Conservation (phyloP, 1,139 yeast species). For the Meyerozyma carpophila region DNA sequence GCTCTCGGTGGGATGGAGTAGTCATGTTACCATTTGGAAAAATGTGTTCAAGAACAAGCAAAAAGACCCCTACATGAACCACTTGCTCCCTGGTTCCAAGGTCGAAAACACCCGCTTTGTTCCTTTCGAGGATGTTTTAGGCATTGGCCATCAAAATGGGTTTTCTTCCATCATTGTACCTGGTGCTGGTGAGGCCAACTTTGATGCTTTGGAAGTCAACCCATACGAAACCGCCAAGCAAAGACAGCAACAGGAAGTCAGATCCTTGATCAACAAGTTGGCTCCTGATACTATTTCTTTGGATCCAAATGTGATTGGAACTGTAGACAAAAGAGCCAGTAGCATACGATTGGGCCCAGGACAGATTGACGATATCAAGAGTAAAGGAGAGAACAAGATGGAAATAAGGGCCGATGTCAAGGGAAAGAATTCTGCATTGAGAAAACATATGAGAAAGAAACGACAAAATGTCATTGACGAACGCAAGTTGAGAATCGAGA, state of each 20-base stretch:
- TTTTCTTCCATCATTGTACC: conserved; percentile 81
- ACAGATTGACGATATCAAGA: conserved; percentile 43
- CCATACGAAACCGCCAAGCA: conserved; percentile 91
- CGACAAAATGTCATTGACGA: conserved; percentile 84
- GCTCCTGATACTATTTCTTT: conserved; percentile 89
- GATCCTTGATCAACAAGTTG: conserved; percentile 78
- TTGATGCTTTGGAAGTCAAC: conserved; percentile 87
- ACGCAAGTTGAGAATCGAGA: conserved; percentile 77
- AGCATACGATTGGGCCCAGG: conserved; percentile 60
- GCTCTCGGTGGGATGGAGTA: conserved; percentile 88
- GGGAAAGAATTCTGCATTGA: conserved; percentile 78
- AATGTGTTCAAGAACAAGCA: conserved; percentile 62
- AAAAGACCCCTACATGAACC: conserved; percentile 86
- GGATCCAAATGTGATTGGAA: conserved; percentile 86
- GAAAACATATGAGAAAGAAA: conserved; percentile 79
- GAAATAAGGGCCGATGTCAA: conserved; percentile 59
- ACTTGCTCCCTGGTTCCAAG: conserved; percentile 73
- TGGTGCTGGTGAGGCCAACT: conserved; percentile 98
- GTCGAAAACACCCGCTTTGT: conserved; percentile 68
- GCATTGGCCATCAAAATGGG: conserved; percentile 80
- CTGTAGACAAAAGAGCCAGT: conserved; percentile 68
- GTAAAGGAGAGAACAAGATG: conserved; percentile 27
- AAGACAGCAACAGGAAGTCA: conserved; percentile 90
- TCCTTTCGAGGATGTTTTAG: conserved; percentile 94
- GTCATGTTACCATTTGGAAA: conserved; percentile 88